Evolutionary conservation across 768 basidiomycete genomes (phyloP).

Genomic region (Gloeophyllum trabeum): DNA sequence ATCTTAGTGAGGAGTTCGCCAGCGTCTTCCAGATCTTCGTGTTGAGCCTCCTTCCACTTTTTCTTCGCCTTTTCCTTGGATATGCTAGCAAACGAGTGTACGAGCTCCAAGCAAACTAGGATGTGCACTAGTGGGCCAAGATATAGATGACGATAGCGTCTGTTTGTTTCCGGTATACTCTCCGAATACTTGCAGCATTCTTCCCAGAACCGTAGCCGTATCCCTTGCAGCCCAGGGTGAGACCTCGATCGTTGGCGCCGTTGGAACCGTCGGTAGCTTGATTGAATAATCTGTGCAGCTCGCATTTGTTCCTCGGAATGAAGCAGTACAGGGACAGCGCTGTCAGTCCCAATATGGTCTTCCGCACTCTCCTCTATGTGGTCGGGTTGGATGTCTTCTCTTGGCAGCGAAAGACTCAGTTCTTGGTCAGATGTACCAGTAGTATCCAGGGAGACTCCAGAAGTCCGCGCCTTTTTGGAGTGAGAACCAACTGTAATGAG

Average conservation of each 20-base stretch:
- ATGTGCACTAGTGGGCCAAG: conserved; percentile 26
- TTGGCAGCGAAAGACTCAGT: background rate
- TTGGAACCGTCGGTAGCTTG: background rate
- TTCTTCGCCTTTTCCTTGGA: conserved; percentile 20
- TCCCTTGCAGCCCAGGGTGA: conserved; percentile 11
- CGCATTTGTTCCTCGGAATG: background rate
- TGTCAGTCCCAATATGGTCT: background rate
- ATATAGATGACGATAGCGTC: conserved; percentile 24
- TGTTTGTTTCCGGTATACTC: conserved; percentile 16
- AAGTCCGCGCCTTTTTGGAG: background rate
- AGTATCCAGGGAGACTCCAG: background rate
- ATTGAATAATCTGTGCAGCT: background rate
- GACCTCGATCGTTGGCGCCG: conserved; percentile 3
- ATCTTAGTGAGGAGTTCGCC: background rate
- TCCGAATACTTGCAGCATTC: conserved; percentile 17
- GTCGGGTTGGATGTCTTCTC: background rate
- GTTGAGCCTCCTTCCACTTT: conserved; percentile 11
- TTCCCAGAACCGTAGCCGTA: conserved; percentile 14
- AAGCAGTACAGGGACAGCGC: background rate
- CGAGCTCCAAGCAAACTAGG: conserved; percentile 27
- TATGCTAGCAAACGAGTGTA: conserved; percentile 12
- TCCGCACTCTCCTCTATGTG: background rate
- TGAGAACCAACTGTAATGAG: background rate
- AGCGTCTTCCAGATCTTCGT: background rate
- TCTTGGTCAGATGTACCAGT: background rate